Base-by-base conservation (phyloP, 768 basidiomycete species). In the Lactifluus pinguis region DNA sequence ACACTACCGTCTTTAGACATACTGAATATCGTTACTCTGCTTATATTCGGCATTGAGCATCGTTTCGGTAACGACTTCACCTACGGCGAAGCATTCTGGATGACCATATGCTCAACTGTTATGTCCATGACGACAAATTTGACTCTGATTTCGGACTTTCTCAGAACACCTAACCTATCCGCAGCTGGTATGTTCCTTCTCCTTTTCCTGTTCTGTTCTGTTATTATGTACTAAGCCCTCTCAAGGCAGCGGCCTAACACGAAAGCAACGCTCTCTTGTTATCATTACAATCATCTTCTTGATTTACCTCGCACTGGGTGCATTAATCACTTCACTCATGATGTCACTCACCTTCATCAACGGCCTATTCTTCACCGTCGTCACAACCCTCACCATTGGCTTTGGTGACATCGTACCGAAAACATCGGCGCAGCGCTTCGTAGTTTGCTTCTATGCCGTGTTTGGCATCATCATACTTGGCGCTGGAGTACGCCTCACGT, bases 281-380 rank as follows among this genome's bases (percentile, higher is more conserved):
- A 85, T 93, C 60, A 80, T 88, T 39, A 82, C 87, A 59, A 93
- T 94, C 66, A 69, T 85, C 15, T 74, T 94, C 1, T 76, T 93
- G 25, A 75, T 76, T 60, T 92, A 90, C 69, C 76, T 92, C 61
- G 87, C 85, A 0, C 67, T 93, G 10, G 92, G 91, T 5, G 81
- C 85, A 0, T 75, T 89, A 14, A 71, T 82, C 52, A 79, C 83
- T 68, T 74, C 81, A 0, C 71, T 82, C 60, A 72, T 84, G 29
- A 70, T 85, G 48, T 56, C 77, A 4, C 76, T 88, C 36, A 70
- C 76, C 19, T 93, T 88, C 69, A 78, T 91, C 66, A 76, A 89
- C 68, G 84, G 83, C 0, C 75, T 92, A n/a, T 92, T 90, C 69
- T 91, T 90, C 67, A 82, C 84, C 8, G 77, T 89, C 42, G 82